Percentiles rank a stretch among this genome's conserved stretches.
phyloP scores from a whole-genome alignment of 768 basidiomycete species.

The Tylopilus sp. region DNA sequence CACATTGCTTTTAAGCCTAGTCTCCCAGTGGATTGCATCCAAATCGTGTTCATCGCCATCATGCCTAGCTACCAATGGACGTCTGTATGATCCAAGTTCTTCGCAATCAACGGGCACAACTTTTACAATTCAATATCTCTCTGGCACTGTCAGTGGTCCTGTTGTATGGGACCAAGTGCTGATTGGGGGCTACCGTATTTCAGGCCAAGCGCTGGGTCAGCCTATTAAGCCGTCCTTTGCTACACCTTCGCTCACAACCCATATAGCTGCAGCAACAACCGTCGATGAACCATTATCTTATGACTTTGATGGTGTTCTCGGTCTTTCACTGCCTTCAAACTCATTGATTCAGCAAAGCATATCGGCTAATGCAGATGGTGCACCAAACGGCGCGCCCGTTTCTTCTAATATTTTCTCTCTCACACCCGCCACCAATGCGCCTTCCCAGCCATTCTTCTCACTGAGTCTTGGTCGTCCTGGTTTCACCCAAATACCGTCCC shows the following conservation, averaged over 20 bases:
- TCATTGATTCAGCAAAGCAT: constrained; percentile 58
- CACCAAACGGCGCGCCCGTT: constrained; percentile 63
- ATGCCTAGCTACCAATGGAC: constrained; percentile 46
- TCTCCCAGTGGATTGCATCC: constrained; percentile 68
- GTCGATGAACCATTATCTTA: constrained; percentile 59
- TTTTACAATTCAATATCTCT: constrained; percentile 57
- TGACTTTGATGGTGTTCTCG: constrained; percentile 64
- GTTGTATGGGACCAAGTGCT: constrained; percentile 66
- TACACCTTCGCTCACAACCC: background rate
- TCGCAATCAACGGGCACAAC: constrained; percentile 40
- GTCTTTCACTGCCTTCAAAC: constrained; percentile 70
- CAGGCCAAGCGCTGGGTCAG: constrained; percentile 69
- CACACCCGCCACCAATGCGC: constrained; percentile 35
- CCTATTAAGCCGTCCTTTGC: background rate
- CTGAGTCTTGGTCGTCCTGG: constrained; percentile 69
- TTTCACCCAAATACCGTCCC: constrained; percentile 49
- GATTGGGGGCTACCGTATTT: constrained; percentile 61
- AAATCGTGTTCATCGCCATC: constrained; percentile 54
- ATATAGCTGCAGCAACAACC: constrained; percentile 53
- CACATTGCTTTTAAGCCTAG: background rate
- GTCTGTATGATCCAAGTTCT: constrained; percentile 53
- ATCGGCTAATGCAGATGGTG: constrained; percentile 44
- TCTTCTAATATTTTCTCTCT: constrained; percentile 65
- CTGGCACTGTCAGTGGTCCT: constrained; percentile 56
- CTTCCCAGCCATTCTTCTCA: constrained; percentile 62